These are phyloP conservation scores for Flaveria floridana DNA, from an alignment of 140 eudicot species.

Conservation along the genomic window DNA sequence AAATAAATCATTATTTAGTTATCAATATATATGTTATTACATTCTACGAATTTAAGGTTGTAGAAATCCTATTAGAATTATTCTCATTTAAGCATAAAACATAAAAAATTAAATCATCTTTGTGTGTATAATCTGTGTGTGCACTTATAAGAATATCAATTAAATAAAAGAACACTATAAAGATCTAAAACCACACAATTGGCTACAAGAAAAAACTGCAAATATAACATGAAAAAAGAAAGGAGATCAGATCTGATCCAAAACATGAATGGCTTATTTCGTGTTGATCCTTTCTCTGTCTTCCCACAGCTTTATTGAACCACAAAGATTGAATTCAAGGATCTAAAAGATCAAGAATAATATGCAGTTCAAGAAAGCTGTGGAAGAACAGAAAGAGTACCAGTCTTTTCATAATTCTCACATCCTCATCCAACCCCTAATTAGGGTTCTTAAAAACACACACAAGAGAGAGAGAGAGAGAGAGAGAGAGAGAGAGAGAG, in stretches of 20 bases:
- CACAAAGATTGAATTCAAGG: conserved; percentile 29
- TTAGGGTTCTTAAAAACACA: conserved; percentile 28
- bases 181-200: background rate
- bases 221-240: conserved; percentile 24
- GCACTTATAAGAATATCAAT: background rate
- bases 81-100: background rate
- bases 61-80: background rate
- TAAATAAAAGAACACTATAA: background rate
- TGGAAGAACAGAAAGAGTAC: conserved; percentile 65
- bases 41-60: background rate
- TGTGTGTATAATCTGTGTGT: background rate
- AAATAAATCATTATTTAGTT: no score
- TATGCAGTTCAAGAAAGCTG: conserved; percentile 89
- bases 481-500: no score
- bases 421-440: conserved; percentile 35
- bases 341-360: background rate
- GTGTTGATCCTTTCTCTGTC: conserved; percentile 46
- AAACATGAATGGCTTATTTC: background rate
- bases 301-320: conserved; percentile 96
- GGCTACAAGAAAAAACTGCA: background rate
- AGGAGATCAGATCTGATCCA: conserved; percentile 34
- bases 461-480: conserved; percentile 1
- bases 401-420: conserved; percentile 31
- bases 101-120: background rate
- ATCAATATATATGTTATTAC: no score